Conservation (phyloP, 2,329 filamentous ascomycete species). For the Tothia fuscella region DNA sequence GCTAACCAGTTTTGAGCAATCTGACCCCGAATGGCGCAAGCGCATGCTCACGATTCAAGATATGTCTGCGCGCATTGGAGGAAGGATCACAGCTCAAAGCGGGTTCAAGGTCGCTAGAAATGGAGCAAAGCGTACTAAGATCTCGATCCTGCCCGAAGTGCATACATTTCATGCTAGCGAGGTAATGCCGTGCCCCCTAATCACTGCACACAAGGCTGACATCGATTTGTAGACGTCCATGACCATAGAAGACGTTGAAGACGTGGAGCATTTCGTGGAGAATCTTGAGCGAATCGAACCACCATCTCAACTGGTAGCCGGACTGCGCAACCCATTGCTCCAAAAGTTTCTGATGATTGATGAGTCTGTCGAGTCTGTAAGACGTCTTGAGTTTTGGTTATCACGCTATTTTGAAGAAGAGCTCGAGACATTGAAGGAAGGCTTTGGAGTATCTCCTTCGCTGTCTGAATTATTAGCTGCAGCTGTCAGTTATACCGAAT, state of each 20-base stretch:
- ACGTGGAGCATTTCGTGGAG: constrained; percentile 54
- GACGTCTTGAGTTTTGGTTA: constrained; percentile 27
- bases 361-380: constrained; percentile 18
- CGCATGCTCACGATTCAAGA: constrained; percentile 58
- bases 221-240: constrained; percentile 25
- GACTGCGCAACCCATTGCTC: constrained; percentile 61
- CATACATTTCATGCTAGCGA: constrained; percentile 64
- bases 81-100: constrained; percentile 30
- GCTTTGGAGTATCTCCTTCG: constrained; percentile 14
- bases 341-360: constrained; percentile 60
- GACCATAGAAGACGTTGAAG: constrained; percentile 64
- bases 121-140: constrained; percentile 36
- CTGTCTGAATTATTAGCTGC: constrained; percentile 22
- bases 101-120: constrained; percentile 53
- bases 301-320: constrained; percentile 69
- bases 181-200: constrained; percentile 18
- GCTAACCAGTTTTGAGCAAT: constrained; percentile 37
- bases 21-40: constrained; percentile 63
- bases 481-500: constrained; percentile 22
- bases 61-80: constrained; percentile 14
- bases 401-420: constrained; percentile 26
- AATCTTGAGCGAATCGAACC: constrained; percentile 68
- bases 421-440: constrained; percentile 15
- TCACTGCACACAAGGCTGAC: neutral
- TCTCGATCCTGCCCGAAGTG: constrained; percentile 48